phyloP scores from a whole-genome alignment of 2,329 filamentous ascomycete genomes.

The Ambrosiella beaveri region DNA sequence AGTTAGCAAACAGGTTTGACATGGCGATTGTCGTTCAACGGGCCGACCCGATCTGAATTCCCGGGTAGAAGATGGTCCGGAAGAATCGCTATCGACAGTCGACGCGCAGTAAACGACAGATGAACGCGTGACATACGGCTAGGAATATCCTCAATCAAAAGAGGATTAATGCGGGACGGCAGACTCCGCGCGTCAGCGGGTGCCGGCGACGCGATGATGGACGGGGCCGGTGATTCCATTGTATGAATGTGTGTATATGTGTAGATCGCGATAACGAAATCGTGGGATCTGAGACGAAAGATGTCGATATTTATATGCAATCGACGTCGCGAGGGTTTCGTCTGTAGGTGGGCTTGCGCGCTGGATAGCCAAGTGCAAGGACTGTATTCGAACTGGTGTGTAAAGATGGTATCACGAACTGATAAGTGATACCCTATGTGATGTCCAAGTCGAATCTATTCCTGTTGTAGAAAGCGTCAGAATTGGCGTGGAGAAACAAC shows the following conservation, averaged over 20 bases:
- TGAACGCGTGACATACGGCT: constrained; percentile 13
- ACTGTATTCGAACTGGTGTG: neutral
- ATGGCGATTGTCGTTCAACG: no score
- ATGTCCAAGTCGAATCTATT: neutral
- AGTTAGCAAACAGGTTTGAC: neutral
- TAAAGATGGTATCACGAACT: neutral
- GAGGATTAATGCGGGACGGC: constrained; percentile 42
- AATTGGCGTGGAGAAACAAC: neutral
- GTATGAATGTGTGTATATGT: neutral
- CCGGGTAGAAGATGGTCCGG: neutral
- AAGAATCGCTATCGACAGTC: neutral
- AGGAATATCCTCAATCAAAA: constrained; percentile 44
- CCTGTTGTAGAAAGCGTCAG: neutral
- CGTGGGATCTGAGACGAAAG: neutral
- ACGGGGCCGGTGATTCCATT: constrained; percentile 11
- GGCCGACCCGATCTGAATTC: neutral
- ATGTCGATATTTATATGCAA: neutral
- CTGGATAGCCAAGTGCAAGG: neutral
- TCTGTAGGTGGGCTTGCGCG: neutral
- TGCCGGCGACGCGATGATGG: constrained; percentile 15
- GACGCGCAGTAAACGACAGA: neutral
- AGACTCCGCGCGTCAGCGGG: constrained; percentile 24
- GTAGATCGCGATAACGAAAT: neutral
- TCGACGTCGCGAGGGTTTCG: neutral
- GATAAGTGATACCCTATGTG: neutral